Conservation (phyloP, 352 stramenopile species). For the Elongisporangium anandrum region DNA sequence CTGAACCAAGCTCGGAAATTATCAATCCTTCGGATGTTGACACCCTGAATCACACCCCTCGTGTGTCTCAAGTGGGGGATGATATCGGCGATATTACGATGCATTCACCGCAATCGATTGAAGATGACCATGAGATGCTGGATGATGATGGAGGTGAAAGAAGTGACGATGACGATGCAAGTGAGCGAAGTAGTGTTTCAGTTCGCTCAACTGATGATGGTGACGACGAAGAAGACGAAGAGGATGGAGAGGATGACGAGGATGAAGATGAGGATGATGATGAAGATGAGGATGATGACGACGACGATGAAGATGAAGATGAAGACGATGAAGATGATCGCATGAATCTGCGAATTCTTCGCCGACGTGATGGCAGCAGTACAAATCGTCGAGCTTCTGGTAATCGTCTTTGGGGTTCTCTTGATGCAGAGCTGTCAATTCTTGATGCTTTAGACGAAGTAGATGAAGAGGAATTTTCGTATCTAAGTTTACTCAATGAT, state of each 20-base stretch:
- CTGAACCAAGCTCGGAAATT: not conserved
- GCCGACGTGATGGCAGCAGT: constrained; percentile 24
- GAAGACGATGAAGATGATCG: constrained; percentile 51
- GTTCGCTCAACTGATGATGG: constrained; percentile 45
- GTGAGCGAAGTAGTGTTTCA: constrained; percentile 57
- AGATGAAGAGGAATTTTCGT: constrained; percentile 83
- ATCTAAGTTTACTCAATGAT: constrained; percentile 70
- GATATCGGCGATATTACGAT: constrained; percentile 64
- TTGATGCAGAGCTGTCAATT: constrained; percentile 64
- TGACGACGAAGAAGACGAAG: constrained; percentile 33
- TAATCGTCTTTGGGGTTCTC: constrained; percentile 59
- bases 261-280: constrained; percentile 63
- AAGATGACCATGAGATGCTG: constrained; percentile 56
- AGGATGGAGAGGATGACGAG: constrained; percentile 16
- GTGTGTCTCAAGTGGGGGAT: constrained; percentile 1
- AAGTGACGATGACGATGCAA: constrained; percentile 48
- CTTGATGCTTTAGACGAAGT: constrained; percentile 78
- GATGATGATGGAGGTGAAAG: constrained; percentile 38
- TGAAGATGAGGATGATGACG: constrained; percentile 48
- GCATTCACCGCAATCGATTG: constrained; percentile 39
- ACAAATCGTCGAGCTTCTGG: constrained; percentile 26
- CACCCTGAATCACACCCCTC: not conserved
- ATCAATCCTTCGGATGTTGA: not conserved
- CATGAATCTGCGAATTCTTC: constrained; percentile 45
- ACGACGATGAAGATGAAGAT: constrained; percentile 61